These are phyloP conservation scores for Camellia oleifera DNA, from an alignment of 179 eudicot genomes.

Conservation along the genomic window DNA sequence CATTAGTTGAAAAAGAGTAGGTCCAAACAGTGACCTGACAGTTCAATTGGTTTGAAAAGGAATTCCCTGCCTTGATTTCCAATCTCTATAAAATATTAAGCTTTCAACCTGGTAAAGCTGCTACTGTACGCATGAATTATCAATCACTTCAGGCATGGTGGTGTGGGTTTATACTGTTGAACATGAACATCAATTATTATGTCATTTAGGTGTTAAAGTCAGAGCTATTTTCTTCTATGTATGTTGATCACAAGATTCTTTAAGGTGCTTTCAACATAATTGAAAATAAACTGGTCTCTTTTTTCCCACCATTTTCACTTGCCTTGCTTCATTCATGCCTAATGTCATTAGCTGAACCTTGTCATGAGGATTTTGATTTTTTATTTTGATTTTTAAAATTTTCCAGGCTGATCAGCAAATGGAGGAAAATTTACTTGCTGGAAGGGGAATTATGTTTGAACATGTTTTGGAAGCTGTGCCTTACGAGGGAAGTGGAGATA, in stretches of 20 bases:
- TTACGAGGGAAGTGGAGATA: conserved; percentile 77
- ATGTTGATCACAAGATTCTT: not conserved
- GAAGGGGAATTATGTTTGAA: conserved; percentile 63
- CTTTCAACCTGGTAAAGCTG: not conserved
- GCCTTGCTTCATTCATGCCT: not conserved
- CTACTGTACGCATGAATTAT: not conserved
- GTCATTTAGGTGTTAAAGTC: not conserved
- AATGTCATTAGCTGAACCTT: not conserved
- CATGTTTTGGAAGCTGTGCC: conserved; percentile 66
- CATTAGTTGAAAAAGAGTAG: too few relatives aligned
- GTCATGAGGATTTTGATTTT: not conserved
- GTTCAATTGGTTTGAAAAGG: too few relatives aligned
- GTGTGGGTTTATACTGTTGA: not conserved
- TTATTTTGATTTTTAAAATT: not conserved
- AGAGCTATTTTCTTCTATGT: not conserved
- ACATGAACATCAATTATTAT: not conserved
- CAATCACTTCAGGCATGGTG: not conserved
- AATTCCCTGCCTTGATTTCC: not conserved
- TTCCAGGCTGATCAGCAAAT: conserved; percentile 70
- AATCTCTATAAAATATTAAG: not conserved
- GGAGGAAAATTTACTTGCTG: conserved; percentile 70
- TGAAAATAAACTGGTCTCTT: not conserved
- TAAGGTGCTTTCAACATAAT: not conserved
- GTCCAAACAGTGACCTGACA: too few relatives aligned
- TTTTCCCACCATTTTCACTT: too few relatives aligned